Conservation (phyloP, 139 green algal genomes). For the Trebouxia sp. region DNA sequence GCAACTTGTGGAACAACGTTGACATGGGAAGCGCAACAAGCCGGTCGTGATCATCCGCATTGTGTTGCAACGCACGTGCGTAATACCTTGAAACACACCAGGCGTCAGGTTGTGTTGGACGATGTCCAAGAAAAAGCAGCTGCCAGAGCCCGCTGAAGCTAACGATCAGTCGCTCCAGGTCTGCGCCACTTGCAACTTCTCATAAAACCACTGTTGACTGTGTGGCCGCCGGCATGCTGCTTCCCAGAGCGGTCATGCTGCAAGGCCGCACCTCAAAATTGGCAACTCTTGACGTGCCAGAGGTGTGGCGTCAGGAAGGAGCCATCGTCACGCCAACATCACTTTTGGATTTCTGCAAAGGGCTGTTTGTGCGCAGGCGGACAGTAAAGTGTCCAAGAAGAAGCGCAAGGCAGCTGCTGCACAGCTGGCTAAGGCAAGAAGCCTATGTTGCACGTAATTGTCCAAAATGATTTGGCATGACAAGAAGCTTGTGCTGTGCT, state of each 20-base stretch:
- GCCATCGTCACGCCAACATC: no score
- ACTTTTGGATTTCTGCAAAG: no score
- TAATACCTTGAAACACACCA: no score
- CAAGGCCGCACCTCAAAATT: neutral
- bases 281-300: neutral
- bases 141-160: neutral
- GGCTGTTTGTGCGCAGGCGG: neutral
- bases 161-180: neutral
- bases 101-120: no score
- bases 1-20: no score
- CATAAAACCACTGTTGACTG: neutral
- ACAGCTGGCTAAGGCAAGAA: neutral
- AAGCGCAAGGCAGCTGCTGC: neutral
- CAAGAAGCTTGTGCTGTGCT: no score
- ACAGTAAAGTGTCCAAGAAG: neutral
- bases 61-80: no score
- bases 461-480: no score
- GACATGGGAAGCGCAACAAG: no score
- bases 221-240: conserved; percentile 6
- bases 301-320: neutral
- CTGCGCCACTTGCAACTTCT: conserved; percentile 11
- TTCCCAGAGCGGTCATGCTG: conserved; percentile 16
- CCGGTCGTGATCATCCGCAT: no score
- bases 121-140: conserved; percentile 14
- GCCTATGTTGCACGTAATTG: no score